These are phyloP conservation scores for carrot (Daucus carota) DNA, from an alignment of 129 eudicot genomes.

Conservation along the genomic window DNA sequence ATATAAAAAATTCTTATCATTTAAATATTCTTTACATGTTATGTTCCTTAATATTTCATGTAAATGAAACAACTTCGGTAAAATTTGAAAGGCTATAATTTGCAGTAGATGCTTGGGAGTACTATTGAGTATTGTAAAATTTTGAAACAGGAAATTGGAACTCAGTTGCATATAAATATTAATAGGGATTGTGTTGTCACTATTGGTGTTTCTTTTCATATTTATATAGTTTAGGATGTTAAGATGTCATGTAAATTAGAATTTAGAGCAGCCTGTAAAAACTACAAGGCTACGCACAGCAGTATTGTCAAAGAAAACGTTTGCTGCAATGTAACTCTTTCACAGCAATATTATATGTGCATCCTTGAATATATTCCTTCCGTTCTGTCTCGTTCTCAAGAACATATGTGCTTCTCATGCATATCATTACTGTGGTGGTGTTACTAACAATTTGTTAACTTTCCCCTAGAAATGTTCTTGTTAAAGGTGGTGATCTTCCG, in stretches of 20 bases:
- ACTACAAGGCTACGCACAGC: not conserved
- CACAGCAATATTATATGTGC: not conserved
- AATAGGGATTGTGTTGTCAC: not conserved
- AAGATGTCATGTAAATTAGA: not conserved
- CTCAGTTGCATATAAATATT: not conserved
- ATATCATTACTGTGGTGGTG: slow-evolving; percentile 3
- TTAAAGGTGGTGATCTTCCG: slow-evolving; percentile 93
- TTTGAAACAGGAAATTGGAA: not conserved
- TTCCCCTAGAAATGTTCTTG: slow-evolving; percentile 66
- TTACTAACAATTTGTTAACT: not conserved
- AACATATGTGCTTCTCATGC: not conserved
- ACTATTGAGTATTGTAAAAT: not conserved
- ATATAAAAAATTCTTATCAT: not conserved
- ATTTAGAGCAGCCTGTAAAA: not conserved
- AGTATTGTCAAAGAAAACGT: not conserved
- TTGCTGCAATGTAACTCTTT: not conserved
- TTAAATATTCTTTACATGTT: not conserved
- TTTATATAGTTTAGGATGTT: not conserved
- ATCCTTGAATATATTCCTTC: not conserved
- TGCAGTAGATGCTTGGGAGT: not conserved
- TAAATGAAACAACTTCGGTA: not conserved
- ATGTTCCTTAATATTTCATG: not conserved
- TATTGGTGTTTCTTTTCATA: not conserved
- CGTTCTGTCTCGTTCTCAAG: too few relatives aligned
- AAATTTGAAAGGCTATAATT: not conserved